phyloP scores from a whole-genome alignment of 2,329 filamentous ascomycete genomes.

The Akanthomyces lecanii region DNA sequence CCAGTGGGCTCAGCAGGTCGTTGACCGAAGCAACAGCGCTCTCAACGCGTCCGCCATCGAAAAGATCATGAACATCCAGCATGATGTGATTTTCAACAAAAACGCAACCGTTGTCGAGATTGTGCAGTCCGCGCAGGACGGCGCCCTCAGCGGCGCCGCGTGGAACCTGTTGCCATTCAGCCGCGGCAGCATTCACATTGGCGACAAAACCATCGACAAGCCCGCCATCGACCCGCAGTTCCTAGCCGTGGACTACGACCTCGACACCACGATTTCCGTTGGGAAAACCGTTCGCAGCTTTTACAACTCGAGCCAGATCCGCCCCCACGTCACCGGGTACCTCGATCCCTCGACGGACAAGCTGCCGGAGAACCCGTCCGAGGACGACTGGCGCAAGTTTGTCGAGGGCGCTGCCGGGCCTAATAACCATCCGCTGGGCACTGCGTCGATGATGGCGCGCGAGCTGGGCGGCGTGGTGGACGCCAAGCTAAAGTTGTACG shows the following conservation, averaged over 20 bases:
- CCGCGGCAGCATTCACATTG: constrained; percentile 38
- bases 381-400: constrained; percentile 26
- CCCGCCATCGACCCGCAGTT: constrained; percentile 37
- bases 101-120: constrained; percentile 45
- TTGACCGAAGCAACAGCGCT: constrained; percentile 24
- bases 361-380: constrained; percentile 28
- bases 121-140: constrained; percentile 32
- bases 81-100: constrained; percentile 44
- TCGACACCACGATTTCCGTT: constrained; percentile 25
- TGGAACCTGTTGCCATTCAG: constrained; percentile 38
- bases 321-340: constrained; percentile 19
- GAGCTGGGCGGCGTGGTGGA: constrained; percentile 16
- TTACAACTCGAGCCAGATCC: constrained; percentile 29
- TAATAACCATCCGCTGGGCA: background rate
- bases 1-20: constrained; percentile 29
- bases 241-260: constrained; percentile 34
- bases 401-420: constrained; percentile 20
- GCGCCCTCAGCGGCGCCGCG: constrained; percentile 33
- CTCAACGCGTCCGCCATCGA: constrained; percentile 33
- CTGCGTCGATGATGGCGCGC: constrained; percentile 10
- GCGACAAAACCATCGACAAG: constrained; percentile 29
- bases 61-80: constrained; percentile 39
- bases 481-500: constrained; percentile 11
- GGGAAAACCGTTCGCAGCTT: constrained; percentile 29
- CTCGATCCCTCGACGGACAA: constrained; percentile 21